phyloP scores from a whole-genome alignment of 73 alveolate species.

The Effrenium voratum region DNA sequence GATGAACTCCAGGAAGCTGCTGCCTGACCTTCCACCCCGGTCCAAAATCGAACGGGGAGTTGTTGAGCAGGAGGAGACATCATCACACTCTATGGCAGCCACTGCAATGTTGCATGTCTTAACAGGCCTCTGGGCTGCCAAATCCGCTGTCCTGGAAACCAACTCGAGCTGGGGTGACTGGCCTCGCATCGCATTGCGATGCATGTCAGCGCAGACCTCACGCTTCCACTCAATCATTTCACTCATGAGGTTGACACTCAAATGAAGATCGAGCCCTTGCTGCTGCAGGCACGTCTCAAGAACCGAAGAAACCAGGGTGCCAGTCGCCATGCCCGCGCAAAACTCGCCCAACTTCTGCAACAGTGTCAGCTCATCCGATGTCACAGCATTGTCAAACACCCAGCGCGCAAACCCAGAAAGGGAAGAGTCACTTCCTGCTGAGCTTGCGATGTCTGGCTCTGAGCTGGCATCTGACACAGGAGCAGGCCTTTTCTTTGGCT shows the following conservation, averaged over 20 bases:
- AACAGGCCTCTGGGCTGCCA: not conserved
- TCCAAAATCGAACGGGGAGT: not conserved
- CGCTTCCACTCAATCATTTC: not conserved
- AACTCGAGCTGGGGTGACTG: not conserved
- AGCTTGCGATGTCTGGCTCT: too few species aligned
- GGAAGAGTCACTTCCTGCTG: too few species aligned
- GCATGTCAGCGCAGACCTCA: not conserved
- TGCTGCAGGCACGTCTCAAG: not conserved
- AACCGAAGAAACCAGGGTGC: not conserved
- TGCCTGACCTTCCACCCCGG: not conserved
- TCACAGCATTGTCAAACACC: too few species aligned
- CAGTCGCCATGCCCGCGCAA: conserved; percentile 12
- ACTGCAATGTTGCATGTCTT: not conserved
- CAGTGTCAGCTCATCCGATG: too few species aligned
- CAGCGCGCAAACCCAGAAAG: too few species aligned
- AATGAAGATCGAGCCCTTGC: not conserved
- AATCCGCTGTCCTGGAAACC: not conserved
- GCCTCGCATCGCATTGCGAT: not conserved
- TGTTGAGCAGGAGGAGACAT: not conserved
- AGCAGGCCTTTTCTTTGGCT: too few species aligned
- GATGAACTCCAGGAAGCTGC: not conserved
- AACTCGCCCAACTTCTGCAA: not conserved
- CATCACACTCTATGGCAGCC: not conserved
- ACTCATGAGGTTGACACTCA: not conserved
- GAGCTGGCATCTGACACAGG: too few species aligned